Evolutionary conservation across 768 basidiomycete species (phyloP).

Genomic region (Pilatotrama ljubarskyi): DNA sequence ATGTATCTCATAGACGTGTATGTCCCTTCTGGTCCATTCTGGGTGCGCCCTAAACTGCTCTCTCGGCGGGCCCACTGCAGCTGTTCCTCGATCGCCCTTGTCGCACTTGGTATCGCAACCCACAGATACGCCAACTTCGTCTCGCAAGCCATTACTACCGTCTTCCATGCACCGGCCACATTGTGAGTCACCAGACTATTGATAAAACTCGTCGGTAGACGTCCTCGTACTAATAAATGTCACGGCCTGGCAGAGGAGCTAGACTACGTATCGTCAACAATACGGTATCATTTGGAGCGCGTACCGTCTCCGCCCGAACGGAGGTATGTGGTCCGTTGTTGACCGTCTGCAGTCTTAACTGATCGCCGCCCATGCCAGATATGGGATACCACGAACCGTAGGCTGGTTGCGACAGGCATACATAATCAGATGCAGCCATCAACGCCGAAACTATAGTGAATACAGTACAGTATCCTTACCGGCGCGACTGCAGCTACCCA

Average conservation of each 20-base stretch:
- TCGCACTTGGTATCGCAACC: constrained; percentile 10
- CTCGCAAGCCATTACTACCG: constrained; percentile 17
- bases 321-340: constrained; percentile 5
- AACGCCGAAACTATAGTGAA: constrained; percentile 4
- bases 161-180: constrained; percentile 17
- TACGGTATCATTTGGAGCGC: constrained; percentile 5
- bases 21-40: neutral
- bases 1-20: constrained; percentile 20
- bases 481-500: too few relatives aligned
- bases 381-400: constrained; percentile 19
- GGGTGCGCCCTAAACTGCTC: too few relatives aligned
- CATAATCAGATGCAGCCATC: constrained; percentile 22
- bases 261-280: constrained; percentile 17
- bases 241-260: constrained; percentile 1
- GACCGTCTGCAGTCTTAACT: too few relatives aligned
- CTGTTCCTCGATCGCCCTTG: constrained; percentile 19
- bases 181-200: too few relatives aligned
- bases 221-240: neutral
- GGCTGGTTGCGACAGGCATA: constrained; percentile 16
- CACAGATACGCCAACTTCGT: constrained; percentile 1
- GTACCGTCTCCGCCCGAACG: constrained; percentile 13
- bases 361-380: neutral
- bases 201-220: too few relatives aligned
- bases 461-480: too few relatives aligned
- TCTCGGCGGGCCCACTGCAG: neutral